Evolutionary conservation across 2,329 filamentous ascomycete genomes (phyloP).

Genomic region (Aspergillus neoniger): DNA sequence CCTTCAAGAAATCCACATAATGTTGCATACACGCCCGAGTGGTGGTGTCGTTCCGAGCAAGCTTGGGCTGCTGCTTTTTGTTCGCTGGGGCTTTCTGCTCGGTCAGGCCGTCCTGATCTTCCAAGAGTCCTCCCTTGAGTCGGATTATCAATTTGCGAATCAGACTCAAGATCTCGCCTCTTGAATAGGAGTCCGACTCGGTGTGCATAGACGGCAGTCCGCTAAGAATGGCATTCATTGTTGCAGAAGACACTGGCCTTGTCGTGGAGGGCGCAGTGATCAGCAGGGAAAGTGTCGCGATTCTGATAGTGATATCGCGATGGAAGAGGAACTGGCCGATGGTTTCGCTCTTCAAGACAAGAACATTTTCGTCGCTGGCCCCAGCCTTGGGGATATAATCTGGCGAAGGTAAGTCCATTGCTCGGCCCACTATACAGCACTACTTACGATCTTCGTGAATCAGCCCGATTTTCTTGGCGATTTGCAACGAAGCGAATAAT

Average conservation of each 20-base stretch:
- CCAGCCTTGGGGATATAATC: slow-evolving; percentile 30
- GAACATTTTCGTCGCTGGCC: slow-evolving; percentile 17
- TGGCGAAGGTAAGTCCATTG: slow-evolving; percentile 17
- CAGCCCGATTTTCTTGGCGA: slow-evolving; percentile 69
- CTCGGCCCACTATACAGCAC: neutral
- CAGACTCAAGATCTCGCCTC: slow-evolving; percentile 75
- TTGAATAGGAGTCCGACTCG: slow-evolving; percentile 82
- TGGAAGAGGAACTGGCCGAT: slow-evolving; percentile 44
- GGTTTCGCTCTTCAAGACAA: slow-evolving; percentile 39
- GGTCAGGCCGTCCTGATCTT: slow-evolving; percentile 31
- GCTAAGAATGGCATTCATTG: slow-evolving; percentile 63
- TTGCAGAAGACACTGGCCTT: slow-evolving; percentile 65
- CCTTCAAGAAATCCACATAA: slow-evolving; percentile 71
- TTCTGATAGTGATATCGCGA: slow-evolving; percentile 66
- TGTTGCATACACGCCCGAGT: slow-evolving; percentile 64
- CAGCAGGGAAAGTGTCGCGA: slow-evolving; percentile 79
- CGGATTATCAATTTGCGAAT: slow-evolving; percentile 76
- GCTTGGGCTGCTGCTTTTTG: slow-evolving; percentile 25
- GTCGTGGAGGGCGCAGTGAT: slow-evolving; percentile 74
- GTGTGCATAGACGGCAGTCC: slow-evolving; percentile 74
- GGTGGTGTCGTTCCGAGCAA: slow-evolving; percentile 55
- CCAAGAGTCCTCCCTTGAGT: slow-evolving; percentile 64
- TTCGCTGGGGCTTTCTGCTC: slow-evolving; percentile 14
- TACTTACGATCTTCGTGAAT: slow-evolving; percentile 66
- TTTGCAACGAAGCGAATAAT: slow-evolving; percentile 67